These are phyloP conservation scores for Trichoderma endophyticum DNA, from an alignment of 2,329 filamentous ascomycete species.

Conservation along the genomic window DNA sequence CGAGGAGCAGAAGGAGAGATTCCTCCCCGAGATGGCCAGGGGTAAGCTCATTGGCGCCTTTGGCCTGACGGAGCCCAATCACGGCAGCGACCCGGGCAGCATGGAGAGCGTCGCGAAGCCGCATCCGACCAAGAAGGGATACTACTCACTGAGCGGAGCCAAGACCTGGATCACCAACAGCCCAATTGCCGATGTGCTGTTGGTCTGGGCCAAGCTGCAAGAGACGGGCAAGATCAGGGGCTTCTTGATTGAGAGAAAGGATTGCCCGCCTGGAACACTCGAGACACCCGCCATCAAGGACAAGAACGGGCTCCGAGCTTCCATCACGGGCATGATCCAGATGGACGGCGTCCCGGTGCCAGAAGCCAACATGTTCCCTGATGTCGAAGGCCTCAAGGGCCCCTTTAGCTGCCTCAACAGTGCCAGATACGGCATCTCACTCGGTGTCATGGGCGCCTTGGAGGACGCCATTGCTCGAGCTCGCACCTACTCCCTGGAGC, in stretches of 20 bases:
- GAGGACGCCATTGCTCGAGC: constrained; percentile 86
- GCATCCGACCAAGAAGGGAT: constrained; percentile 80
- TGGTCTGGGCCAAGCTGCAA: constrained; percentile 91
- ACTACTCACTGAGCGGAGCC: constrained; percentile 72
- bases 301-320: constrained; percentile 91
- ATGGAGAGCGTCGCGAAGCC: constrained; percentile 87
- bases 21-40: constrained; percentile 75
- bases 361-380: constrained; percentile 88
- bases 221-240: constrained; percentile 91
- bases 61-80: constrained; percentile 87
- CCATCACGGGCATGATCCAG: constrained; percentile 97
- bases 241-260: constrained; percentile 81
- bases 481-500: constrained; percentile 82
- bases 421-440: constrained; percentile 88
- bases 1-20: constrained; percentile 82
- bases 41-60: constrained; percentile 82
- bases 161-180: constrained; percentile 98
- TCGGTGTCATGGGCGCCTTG: constrained; percentile 88
- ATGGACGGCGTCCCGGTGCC: constrained; percentile 87
- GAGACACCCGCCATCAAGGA: constrained; percentile 91
- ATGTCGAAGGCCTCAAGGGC: constrained; percentile 79
- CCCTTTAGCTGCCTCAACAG: constrained; percentile 95
- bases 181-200: constrained; percentile 77
- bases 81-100: constrained; percentile 84
- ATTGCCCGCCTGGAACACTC: constrained; percentile 82